Base-by-base conservation (phyloP, 441 rosid species). In the Gossypium davidsonii region DNA sequence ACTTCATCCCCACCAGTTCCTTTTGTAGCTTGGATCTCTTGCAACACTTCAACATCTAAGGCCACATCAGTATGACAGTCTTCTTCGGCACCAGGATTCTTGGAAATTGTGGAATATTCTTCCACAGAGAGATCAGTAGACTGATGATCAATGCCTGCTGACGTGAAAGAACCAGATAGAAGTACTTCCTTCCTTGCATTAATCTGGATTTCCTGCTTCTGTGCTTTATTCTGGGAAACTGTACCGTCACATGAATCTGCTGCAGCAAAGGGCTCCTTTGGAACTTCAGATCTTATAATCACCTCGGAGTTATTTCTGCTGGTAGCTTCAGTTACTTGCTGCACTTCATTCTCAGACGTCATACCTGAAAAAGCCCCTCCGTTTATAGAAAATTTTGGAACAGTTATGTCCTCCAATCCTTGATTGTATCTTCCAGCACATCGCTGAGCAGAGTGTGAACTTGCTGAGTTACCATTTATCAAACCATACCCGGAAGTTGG, bases 91-190 rank as follows among this genome's bases (percentile, higher is more conserved):
- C 76, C 77, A 56, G 28, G 60, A 57, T 42, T 55, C 20, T 26
- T 23, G 68, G 71, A 51, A 74, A 72, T 71, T 65, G 70, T 73
- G 26, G 72, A 14, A 64, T 67, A 52, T 73, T 67, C 77, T 55
- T 75, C 83, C 61, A 46, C 72, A 17, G 76, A 53, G 72, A 49
- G 46, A 63, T 67, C 0, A 23, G 74, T 34, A 53, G 57, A 23
- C 70, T 28, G 76, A 75, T 81, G 76, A 73, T 81, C 86, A 73
- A 76, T 72, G 28, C 73, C 85, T 75, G 68, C 67, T 23, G 25
- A 78, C 0, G 61, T 26, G 61, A 63, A 49, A 72, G 76, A 78
- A 75, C 74, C 70, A 14, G 74, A 71, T 64, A 62, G 51, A 78
- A 73, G 42, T 68, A 10, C 28, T 52, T 83, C 85, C 65, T 77